These are phyloP conservation scores for Coelastrella sp. DNA, from an alignment of 139 green algal genomes.

Conservation along the genomic window DNA sequence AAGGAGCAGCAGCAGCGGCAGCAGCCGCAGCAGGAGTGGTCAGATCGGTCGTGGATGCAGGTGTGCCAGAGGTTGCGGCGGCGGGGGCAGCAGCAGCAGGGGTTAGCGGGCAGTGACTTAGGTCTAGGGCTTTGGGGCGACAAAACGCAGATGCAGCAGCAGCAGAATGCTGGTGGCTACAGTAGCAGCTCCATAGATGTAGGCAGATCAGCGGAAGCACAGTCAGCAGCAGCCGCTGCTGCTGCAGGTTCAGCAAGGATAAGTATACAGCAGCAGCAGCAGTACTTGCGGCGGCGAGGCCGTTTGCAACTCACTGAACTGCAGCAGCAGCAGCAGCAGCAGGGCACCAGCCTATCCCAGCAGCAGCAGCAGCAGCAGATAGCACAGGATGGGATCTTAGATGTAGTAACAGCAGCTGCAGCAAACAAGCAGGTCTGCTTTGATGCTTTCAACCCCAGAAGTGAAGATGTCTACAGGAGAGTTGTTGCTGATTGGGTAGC, in stretches of 20 bases:
- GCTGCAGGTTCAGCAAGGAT: background rate
- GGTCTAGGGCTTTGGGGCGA: background rate
- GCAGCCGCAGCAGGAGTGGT: slow-evolving; percentile 1
- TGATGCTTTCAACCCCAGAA: slow-evolving; percentile 4
- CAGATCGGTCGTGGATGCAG: background rate
- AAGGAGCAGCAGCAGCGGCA: slow-evolving; percentile 7
- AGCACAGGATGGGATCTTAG: no score
- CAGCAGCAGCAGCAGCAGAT: slow-evolving; percentile 6
- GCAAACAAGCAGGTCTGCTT: background rate
- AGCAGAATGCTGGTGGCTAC: background rate
- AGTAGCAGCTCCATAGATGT: background rate
- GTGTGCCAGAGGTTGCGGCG: background rate
- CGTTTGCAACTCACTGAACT: background rate
- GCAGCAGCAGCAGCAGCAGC: slow-evolving; percentile 27
- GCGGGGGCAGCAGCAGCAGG: background rate
- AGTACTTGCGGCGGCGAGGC: background rate
- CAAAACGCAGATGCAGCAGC: background rate
- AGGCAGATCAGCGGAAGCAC: background rate
- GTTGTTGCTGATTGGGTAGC: slow-evolving; percentile 43
- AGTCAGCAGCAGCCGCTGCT: background rate
- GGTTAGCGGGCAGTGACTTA: background rate
- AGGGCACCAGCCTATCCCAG: background rate
- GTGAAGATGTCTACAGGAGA: background rate
- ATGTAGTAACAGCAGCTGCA: background rate
- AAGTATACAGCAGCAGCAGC: no score